These are phyloP conservation scores for Sclerotinia nivalis DNA, from an alignment of 2,329 filamentous ascomycete species.

Conservation along the genomic window DNA sequence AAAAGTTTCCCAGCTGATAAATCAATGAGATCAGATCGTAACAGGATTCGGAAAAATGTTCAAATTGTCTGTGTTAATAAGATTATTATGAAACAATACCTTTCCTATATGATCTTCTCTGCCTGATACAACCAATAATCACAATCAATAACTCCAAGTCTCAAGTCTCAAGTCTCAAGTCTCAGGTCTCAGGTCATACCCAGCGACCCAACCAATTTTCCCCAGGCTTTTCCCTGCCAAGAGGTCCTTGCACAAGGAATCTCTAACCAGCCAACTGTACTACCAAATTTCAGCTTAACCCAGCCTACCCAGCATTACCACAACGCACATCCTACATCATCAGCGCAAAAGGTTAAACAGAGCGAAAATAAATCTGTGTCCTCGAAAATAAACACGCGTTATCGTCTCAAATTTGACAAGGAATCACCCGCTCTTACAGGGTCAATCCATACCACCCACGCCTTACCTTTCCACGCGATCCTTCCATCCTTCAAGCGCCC, in stretches of 20 bases:
- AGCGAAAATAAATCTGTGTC: background rate
- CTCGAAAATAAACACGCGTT: background rate
- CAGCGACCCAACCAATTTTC: background rate
- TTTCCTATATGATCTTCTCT: conserved; percentile 9
- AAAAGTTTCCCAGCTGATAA: background rate
- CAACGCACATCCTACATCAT: conserved; percentile 7
- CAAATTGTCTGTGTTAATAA: background rate
- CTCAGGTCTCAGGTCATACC: background rate
- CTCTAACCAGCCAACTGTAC: conserved; percentile 15
- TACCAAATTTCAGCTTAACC: conserved; percentile 4
- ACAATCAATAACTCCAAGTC: background rate
- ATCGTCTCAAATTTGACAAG: background rate
- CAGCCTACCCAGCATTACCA: background rate
- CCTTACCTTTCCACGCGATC: conserved; percentile 19
- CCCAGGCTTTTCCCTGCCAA: conserved; percentile 1
- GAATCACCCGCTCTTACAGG: conserved; percentile 10
- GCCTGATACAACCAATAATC: conserved; percentile 7
- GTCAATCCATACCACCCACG: background rate
- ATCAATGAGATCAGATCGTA: background rate
- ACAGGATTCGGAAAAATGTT: background rate
- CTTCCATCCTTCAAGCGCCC: conserved; percentile 17
- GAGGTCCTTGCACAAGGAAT: conserved; percentile 20
- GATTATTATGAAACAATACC: conserved; percentile 7
- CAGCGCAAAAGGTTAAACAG: background rate
- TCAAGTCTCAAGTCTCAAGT: background rate